Percentiles rank a stretch among this genome's conserved stretches.
Evolutionary conservation across 2,329 filamentous ascomycete species (phyloP).

Genomic region (Exophiala sp.): DNA sequence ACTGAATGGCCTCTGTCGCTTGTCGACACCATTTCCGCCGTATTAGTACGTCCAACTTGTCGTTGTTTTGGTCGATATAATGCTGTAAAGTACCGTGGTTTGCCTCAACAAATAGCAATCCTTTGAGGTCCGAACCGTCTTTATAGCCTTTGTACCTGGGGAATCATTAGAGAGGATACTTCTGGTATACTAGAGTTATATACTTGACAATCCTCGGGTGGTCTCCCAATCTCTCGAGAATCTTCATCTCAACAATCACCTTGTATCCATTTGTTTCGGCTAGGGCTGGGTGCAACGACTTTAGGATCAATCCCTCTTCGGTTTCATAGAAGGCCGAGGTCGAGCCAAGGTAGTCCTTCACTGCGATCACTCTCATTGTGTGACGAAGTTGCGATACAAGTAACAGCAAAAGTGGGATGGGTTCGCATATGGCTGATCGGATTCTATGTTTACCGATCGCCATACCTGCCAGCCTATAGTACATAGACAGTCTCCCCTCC

Average conservation of each 20-base stretch:
- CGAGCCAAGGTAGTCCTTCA: conserved; percentile 4
- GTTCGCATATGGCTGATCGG: no score
- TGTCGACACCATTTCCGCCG: conserved; percentile 31
- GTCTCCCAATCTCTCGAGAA: conserved; percentile 6
- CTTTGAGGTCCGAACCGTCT: not conserved
- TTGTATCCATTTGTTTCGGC: conserved; percentile 5
- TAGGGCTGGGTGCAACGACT: not conserved
- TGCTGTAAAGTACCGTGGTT: conserved; percentile 22
- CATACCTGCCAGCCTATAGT: no score
- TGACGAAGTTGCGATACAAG: no score
- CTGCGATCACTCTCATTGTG: conserved; percentile 1
- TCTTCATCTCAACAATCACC: conserved; percentile 7
- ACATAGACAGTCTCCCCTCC: no score
- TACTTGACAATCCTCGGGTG: conserved; percentile 12
- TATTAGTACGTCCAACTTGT: conserved; percentile 22
- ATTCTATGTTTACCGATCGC: no score
- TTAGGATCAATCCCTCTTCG: conserved; percentile 1
- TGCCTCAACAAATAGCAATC: conserved; percentile 27
- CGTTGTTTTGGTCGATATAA: conserved; percentile 26
- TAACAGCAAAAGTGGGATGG: no score
- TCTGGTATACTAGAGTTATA: not conserved
- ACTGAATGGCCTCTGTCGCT: conserved; percentile 31
- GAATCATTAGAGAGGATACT: not conserved
- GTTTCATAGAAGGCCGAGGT: conserved; percentile 1
- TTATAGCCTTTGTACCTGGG: conserved; percentile 4